A percentile compares a stretch with the other conserved stretches of the same genome.
Evolutionary conservation across 495 filamentous ascomycete species (phyloP).

Genomic region (Penicilliopsis zonata): DNA sequence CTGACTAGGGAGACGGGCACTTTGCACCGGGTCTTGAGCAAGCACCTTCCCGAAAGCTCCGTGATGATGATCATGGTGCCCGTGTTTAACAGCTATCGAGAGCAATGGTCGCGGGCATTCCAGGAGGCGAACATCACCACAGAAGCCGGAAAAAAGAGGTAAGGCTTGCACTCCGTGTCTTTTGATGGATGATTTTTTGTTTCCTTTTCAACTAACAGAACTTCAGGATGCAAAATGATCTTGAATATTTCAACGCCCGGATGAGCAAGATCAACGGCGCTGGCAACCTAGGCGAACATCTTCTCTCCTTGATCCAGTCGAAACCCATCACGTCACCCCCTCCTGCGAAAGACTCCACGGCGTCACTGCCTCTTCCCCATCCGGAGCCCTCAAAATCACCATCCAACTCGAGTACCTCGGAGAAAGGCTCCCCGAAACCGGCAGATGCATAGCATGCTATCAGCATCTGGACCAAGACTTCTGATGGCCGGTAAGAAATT

Average conservation of each 20-base stretch:
- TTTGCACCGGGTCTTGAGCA: constrained; percentile 75
- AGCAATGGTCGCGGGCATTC: constrained; percentile 69
- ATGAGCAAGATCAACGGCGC: constrained; percentile 75
- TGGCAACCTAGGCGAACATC: constrained; percentile 52
- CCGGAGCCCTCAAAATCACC: not conserved
- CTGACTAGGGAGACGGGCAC: constrained; percentile 81
- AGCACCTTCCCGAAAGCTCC: constrained; percentile 68
- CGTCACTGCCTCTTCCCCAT: not conserved
- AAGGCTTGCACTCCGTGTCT: constrained; percentile 13
- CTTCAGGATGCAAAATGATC: constrained; percentile 66
- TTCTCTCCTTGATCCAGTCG: constrained; percentile 53
- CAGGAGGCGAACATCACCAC: constrained; percentile 52
- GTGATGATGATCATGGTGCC: constrained; percentile 81
- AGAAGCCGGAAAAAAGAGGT: constrained; percentile 62
- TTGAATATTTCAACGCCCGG: constrained; percentile 59
- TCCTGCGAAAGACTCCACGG: constrained; percentile 2
- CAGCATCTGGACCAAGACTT: not conserved
- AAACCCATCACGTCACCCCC: constrained; percentile 32
- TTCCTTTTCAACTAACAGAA: not conserved
- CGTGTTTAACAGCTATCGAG: constrained; percentile 77
- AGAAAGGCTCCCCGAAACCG: not conserved
- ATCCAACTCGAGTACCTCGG: not conserved
- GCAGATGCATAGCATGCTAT: not conserved
- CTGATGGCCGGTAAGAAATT: not conserved
- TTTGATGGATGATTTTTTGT: not conserved